Percentiles rank a stretch among this genome's conserved stretches.
Conservation (phyloP, 2,329 filamentous ascomycete species). For the Neonectria coccinea region DNA sequence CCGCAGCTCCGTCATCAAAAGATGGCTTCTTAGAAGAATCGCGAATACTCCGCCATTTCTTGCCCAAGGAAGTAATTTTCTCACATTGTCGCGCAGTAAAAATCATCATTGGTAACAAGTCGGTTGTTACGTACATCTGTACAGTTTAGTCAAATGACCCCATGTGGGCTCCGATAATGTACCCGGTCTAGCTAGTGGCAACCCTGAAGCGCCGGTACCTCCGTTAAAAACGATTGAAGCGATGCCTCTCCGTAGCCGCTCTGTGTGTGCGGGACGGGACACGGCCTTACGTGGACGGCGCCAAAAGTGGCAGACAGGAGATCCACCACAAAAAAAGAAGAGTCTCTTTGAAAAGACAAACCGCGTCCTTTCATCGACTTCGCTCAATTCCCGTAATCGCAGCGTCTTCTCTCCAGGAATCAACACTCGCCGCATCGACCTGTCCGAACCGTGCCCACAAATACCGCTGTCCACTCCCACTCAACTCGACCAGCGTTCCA, state of each 20-base stretch:
- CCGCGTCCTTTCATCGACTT: not conserved
- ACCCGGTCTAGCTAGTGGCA: constrained; percentile 6
- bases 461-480: constrained; percentile 19
- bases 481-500: constrained; percentile 9
- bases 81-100: constrained; percentile 2
- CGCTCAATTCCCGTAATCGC: not conserved
- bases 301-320: not conserved
- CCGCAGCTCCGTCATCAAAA: not conserved
- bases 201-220: not conserved
- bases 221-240: not conserved
- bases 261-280: not conserved
- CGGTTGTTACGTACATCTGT: constrained; percentile 1
- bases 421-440: not conserved
- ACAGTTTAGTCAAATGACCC: not conserved
- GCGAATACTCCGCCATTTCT: constrained; percentile 7
- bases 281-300: not conserved
- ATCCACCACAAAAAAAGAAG: not conserved
- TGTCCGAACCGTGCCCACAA: constrained; percentile 24
- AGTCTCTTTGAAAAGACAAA: not conserved
- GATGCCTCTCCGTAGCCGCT: not conserved
- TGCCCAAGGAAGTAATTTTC: constrained; percentile 15
- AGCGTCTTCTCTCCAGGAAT: not conserved
- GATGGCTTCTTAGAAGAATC: not conserved
- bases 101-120: not conserved
- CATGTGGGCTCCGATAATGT: constrained; percentile 8